These are phyloP conservation scores for Apiotrichum porosum DNA, from an alignment of 1,284 basidiomycete genomes.

Conservation along the genomic window DNA sequence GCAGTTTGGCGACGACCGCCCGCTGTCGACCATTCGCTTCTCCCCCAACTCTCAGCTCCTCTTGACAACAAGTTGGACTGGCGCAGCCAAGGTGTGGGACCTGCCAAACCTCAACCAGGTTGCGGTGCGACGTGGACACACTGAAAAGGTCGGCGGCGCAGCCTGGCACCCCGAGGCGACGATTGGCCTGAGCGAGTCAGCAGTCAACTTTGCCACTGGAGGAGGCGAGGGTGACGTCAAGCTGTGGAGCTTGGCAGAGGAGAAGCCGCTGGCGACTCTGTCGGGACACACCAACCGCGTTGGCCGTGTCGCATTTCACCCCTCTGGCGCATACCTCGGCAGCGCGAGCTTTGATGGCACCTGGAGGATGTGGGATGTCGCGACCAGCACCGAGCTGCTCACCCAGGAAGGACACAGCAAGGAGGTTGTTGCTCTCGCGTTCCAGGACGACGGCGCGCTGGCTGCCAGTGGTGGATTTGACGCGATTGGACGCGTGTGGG, in stretches of 20 bases:
- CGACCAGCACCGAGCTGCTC: constrained; percentile 71
- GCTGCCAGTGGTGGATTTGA: constrained; percentile 71
- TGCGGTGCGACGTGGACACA: constrained; percentile 70
- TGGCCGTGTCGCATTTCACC: constrained; percentile 91
- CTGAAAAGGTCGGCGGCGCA: constrained; percentile 86
- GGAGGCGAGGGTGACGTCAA: constrained; percentile 80
- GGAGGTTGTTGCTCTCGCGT: constrained; percentile 91
- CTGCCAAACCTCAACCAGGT: constrained; percentile 80
- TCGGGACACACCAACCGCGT: constrained; percentile 87
- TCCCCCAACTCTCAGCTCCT: constrained; percentile 83
- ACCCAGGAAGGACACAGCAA: constrained; percentile 96
- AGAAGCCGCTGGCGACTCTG: constrained; percentile 72
- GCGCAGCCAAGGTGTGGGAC: constrained; percentile 90
- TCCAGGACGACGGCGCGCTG: constrained; percentile 90
- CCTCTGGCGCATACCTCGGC: constrained; percentile 84
- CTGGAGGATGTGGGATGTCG: constrained; percentile 96
- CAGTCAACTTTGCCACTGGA: constrained; percentile 84
- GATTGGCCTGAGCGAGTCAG: constrained; percentile 61
- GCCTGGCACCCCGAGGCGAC: constrained; percentile 98
- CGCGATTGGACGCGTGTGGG: constrained; percentile 96
- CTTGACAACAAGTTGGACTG: constrained; percentile 93
- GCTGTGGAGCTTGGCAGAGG: constrained; percentile 84
- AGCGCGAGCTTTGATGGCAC: constrained; percentile 96
- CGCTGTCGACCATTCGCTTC: constrained; percentile 89
- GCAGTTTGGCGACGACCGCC: constrained; percentile 94